phyloP scores from a whole-genome alignment of 768 basidiomycete genomes.

The Mycena belliarum region DNA sequence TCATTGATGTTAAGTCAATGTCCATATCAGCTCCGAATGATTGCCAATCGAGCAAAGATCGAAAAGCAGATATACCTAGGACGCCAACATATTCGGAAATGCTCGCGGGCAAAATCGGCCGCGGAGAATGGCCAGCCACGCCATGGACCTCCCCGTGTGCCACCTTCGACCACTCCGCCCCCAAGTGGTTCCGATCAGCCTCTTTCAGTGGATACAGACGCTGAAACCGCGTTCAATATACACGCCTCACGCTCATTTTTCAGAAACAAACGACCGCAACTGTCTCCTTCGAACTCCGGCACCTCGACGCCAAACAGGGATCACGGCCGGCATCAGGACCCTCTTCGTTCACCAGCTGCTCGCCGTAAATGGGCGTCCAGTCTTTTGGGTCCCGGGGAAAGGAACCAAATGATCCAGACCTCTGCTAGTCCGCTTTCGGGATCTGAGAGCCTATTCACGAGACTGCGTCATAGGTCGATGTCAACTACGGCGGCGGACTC shows the following conservation, averaged over 20 bases:
- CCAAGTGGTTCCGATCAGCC: conserved; percentile 51
- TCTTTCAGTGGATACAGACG: conserved; percentile 77
- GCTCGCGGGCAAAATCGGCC: conserved; percentile 40
- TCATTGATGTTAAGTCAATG: not conserved
- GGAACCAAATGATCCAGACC: not conserved
- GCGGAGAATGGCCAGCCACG: conserved; percentile 11
- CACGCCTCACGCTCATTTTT: conserved; percentile 58
- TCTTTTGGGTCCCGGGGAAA: conserved; percentile 33
- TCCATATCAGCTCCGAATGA: conserved; percentile 77
- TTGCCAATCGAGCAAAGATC: conserved; percentile 85
- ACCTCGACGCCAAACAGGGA: conserved; percentile 31
- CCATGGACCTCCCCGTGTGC: conserved; percentile 16
- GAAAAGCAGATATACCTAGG: conserved; percentile 83
- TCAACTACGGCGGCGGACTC: conserved; percentile 43
- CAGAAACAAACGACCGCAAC: conserved; percentile 43
- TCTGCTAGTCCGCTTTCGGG: not conserved
- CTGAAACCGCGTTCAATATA: conserved; percentile 63
- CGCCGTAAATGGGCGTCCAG: conserved; percentile 53
- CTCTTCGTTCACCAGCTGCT: conserved; percentile 40
- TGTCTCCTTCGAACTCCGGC: conserved; percentile 35
- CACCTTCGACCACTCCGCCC: conserved; percentile 32
- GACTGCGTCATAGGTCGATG: conserved; percentile 46
- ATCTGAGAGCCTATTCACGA: conserved; percentile 40
- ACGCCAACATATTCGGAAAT: conserved; percentile 66
- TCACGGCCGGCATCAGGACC: conserved; percentile 32